Evolutionary conservation across 257 asterid genomes (phyloP).

Genomic region (Nicotiana tabacum): DNA sequence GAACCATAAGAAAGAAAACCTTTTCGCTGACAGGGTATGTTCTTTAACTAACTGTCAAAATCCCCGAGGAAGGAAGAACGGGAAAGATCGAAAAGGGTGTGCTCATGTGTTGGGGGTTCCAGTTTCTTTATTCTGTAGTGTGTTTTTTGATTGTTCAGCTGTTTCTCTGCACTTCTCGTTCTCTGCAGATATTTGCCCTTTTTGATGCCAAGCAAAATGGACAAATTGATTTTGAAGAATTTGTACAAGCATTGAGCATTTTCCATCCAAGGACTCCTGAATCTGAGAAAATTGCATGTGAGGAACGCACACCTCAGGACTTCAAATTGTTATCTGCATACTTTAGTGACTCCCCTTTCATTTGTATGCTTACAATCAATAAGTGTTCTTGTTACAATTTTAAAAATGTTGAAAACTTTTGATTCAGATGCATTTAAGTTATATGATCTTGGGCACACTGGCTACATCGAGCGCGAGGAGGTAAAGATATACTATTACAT

Average conservation of each 20-base stretch:
- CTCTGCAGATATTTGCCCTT: conserved; percentile 23
- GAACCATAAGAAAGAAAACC: conserved; percentile 17
- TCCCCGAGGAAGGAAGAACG: background rate
- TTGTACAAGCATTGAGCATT: conserved; percentile 16
- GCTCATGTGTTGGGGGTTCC: background rate
- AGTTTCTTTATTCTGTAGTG: background rate
- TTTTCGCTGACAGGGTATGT: conserved; percentile 22
- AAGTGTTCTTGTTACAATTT: background rate
- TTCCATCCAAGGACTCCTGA: conserved; percentile 30
- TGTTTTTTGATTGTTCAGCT: too few relatives aligned
- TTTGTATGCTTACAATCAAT: background rate
- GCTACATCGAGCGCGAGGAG: conserved; percentile 27
- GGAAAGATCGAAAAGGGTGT: background rate
- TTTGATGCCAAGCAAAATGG: conserved; percentile 27
- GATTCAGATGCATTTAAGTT: conserved; percentile 23
- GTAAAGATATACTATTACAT: background rate
- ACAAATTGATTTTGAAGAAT: conserved; percentile 28
- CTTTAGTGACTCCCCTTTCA: too few relatives aligned
- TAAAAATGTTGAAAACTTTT: background rate
- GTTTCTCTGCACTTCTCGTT: background rate
- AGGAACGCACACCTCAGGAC: background rate
- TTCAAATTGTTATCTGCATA: too few relatives aligned
- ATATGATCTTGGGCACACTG: conserved; percentile 27
- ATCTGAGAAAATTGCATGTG: conserved; percentile 27
- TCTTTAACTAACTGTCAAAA: background rate